phyloP scores from a whole-genome alignment of 768 basidiomycete species.

The Auriscalpium microsporum region DNA sequence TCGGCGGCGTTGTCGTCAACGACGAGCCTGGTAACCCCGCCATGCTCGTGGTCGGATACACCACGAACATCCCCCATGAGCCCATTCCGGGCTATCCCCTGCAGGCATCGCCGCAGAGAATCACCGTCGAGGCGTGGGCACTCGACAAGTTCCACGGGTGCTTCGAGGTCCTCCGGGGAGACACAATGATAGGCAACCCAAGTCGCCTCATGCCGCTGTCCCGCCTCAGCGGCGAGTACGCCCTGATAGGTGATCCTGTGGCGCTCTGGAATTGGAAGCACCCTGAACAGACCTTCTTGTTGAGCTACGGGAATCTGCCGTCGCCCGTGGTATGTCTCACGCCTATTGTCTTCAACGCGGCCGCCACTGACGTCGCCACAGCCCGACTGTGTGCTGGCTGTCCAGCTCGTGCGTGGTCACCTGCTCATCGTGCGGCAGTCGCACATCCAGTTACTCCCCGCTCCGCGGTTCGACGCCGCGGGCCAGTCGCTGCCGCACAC shows the following conservation, averaged over 20 bases:
- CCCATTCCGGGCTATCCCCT: not conserved
- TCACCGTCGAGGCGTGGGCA: conserved; percentile 16
- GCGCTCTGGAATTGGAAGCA: conserved; percentile 13
- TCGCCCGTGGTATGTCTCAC: conserved; percentile 12
- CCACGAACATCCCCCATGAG: not conserved
- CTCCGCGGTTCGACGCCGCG: conserved; percentile 12
- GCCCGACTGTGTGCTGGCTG: conserved; percentile 19
- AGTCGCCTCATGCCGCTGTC: conserved; percentile 5
- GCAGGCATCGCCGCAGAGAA: conserved; percentile 1
- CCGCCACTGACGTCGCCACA: not conserved
- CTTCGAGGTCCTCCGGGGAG: conserved; percentile 11
- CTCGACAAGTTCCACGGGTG: conserved; percentile 26
- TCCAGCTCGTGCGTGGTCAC: conserved; percentile 21
- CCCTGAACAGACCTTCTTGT: conserved; percentile 5
- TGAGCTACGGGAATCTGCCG: conserved; percentile 9
- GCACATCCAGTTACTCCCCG: conserved; percentile 17
- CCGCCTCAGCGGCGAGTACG: conserved; percentile 11
- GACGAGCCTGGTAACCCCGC: conserved; percentile 20
- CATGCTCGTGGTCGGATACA: conserved; percentile 17
- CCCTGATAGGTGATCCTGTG: conserved; percentile 13
- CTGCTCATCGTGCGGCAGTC: conserved; percentile 22
- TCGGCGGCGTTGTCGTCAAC: conserved; percentile 24
- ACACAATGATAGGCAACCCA: not conserved
- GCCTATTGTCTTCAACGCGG: not conserved
- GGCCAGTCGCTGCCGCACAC: conserved; percentile 3